phyloP scores from a whole-genome alignment of 495 filamentous ascomycete genomes.

The Chaetomidium leptoderma region DNA sequence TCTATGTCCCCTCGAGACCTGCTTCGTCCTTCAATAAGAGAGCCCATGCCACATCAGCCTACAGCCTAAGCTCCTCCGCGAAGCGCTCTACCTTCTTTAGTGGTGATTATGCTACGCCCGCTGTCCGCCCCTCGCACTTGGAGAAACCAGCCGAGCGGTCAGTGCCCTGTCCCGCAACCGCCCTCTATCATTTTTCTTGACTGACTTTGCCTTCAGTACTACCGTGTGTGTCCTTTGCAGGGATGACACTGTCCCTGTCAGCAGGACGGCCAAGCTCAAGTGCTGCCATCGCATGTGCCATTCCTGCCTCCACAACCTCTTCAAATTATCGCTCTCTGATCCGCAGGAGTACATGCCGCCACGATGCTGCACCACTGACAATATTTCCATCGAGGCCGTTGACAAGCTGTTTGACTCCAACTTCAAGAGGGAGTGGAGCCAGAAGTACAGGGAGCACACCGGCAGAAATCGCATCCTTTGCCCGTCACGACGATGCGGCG shows the following conservation, averaged over 20 bases:
- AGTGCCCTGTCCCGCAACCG: slow-evolving; percentile 19
- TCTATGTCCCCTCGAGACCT: slow-evolving; percentile 19
- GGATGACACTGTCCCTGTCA: slow-evolving; percentile 54
- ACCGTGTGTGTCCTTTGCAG: slow-evolving; percentile 67
- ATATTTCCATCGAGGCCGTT: slow-evolving; percentile 71
- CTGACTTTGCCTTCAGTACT: slow-evolving; percentile 44
- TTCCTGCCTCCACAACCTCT: slow-evolving; percentile 65
- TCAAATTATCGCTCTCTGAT: slow-evolving; percentile 67
- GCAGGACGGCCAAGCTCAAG: slow-evolving; percentile 61
- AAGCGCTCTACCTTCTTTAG: slow-evolving; percentile 36
- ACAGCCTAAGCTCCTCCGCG: slow-evolving; percentile 39
- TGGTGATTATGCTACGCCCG: slow-evolving; percentile 30
- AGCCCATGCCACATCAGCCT: slow-evolving; percentile 37
- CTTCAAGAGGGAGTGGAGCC: slow-evolving; percentile 75
- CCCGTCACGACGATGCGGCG: slow-evolving; percentile 62
- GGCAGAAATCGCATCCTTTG: slow-evolving; percentile 73
- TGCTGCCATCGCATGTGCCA: slow-evolving; percentile 79
- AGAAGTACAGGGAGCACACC: slow-evolving; percentile 68
- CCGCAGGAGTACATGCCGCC: slow-evolving; percentile 77
- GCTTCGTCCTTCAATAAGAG: slow-evolving; percentile 29
- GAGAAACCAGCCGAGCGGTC: slow-evolving; percentile 35
- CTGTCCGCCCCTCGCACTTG: slow-evolving; percentile 25
- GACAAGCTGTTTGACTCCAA: slow-evolving; percentile 63
- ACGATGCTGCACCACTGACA: slow-evolving; percentile 65
- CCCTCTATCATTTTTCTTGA: background rate